phyloP scores from a whole-genome alignment of 768 basidiomycete species.

The Leucocoprinus sp. region DNA sequence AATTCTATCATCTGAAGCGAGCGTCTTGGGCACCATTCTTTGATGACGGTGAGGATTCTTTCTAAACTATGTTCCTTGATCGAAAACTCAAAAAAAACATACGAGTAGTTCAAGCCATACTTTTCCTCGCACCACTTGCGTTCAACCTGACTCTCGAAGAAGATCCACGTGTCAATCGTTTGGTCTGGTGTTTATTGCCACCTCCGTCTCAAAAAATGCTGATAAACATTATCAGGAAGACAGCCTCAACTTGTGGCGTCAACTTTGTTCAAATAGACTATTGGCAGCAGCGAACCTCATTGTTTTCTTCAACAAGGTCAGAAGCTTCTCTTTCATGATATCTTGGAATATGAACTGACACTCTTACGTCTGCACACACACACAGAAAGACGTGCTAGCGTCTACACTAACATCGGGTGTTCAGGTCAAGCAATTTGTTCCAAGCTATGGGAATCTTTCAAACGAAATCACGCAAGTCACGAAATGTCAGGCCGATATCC shows the following conservation, averaged over 20 bases:
- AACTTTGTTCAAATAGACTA: slow-evolving; percentile 57
- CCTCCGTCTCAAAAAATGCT: too few species aligned
- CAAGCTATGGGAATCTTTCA: slow-evolving; percentile 48
- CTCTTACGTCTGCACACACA: background rate
- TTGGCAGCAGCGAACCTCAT: slow-evolving; percentile 57
- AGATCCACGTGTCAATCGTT: slow-evolving; percentile 52
- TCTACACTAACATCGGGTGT: slow-evolving; percentile 50
- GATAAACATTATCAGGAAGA: slow-evolving; percentile 43
- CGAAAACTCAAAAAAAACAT: background rate
- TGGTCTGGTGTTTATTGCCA: slow-evolving; percentile 28
- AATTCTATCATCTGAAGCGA: slow-evolving; percentile 27
- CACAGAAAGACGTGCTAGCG: slow-evolving; percentile 43
- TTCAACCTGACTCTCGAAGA: slow-evolving; percentile 73
- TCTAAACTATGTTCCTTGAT: too few species aligned
- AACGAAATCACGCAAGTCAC: slow-evolving; percentile 56
- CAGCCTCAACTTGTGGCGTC: slow-evolving; percentile 63
- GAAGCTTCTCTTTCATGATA: background rate
- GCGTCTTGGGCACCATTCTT: slow-evolving; percentile 73
- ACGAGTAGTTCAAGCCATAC: slow-evolving; percentile 59
- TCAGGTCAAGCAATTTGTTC: slow-evolving; percentile 48
- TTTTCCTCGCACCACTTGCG: slow-evolving; percentile 73
- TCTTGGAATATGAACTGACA: background rate
- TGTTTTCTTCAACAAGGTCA: slow-evolving; percentile 69
- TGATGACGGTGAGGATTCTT: slow-evolving; percentile 43
- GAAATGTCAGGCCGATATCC: slow-evolving; percentile 41